Percentiles rank a stretch among this genome's conserved stretches.
Evolutionary conservation across 2,329 filamentous ascomycete species (phyloP).

Genomic region (Stachybotrys elegans): DNA sequence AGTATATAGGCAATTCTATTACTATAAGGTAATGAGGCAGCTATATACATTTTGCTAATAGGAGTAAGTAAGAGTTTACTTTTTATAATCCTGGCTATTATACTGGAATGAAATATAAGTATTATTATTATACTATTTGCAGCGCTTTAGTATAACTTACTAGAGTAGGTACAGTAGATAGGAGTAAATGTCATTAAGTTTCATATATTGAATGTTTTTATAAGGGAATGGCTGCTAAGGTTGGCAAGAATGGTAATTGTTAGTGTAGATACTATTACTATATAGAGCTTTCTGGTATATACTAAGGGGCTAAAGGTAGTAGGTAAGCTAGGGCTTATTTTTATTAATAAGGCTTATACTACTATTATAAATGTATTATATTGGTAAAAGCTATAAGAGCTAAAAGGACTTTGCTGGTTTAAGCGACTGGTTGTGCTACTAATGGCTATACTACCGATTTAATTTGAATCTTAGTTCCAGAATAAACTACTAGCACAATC

Average conservation of each 20-base stretch:
- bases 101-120: not conserved
- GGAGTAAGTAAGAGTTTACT: not conserved
- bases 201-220: not conserved
- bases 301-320: no score
- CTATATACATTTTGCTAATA: not conserved
- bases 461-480: no score
- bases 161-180: not conserved
- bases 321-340: no score
- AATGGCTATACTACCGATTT: no score
- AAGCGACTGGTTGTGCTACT: no score
- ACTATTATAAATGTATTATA: no score
- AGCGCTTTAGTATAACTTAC: not conserved
- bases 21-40: not conserved
- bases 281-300: no score
- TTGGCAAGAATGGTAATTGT: not conserved
- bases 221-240: not conserved
- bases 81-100: not conserved
- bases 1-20: not conserved
- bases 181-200: not conserved
- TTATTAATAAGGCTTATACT: no score
- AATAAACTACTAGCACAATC: no score
- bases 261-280: not conserved
- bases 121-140: conserved; percentile 1
- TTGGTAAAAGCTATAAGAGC: no score
- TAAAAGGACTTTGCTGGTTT: no score